phyloP scores from a whole-genome alignment of 305 asterid species.

The Ilex paraguariensis region DNA sequence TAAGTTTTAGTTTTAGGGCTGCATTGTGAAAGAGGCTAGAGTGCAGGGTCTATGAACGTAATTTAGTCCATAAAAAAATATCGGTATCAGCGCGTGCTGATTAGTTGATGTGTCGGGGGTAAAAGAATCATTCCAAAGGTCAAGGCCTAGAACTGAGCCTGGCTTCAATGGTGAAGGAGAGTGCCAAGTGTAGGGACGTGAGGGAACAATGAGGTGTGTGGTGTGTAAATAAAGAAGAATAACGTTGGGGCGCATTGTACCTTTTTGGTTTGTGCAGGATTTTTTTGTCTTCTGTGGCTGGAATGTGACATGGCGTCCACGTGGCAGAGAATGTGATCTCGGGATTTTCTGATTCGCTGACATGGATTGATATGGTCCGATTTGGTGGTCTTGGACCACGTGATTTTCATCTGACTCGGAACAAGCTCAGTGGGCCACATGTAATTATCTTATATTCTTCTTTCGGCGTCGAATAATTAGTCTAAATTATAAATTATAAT shows the following conservation, averaged over 20 bases:
- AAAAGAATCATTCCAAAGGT: constrained; percentile 25
- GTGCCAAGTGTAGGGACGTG: constrained; percentile 37
- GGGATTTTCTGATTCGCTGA: constrained; percentile 12
- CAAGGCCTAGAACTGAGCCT: too few species aligned
- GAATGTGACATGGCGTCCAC: constrained; percentile 19
- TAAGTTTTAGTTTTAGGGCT: too few species aligned
- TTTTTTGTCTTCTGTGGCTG: constrained; percentile 10
- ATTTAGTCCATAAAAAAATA: too few species aligned
- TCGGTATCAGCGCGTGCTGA: too few species aligned
- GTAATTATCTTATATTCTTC: too few species aligned
- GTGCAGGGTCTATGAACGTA: too few species aligned
- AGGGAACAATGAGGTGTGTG: constrained; percentile 3
- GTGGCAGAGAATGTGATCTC: constrained; percentile 1
- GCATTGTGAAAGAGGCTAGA: too few species aligned
- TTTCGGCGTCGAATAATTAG: too few species aligned
- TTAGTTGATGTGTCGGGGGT: constrained; percentile 11
- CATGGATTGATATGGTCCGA: constrained; percentile 16
- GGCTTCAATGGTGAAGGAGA: constrained; percentile 30
- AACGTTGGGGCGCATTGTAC: constrained; percentile 5
- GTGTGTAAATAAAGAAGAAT: not conserved
- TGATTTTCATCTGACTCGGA: constrained; percentile 17
- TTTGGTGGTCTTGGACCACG: constrained; percentile 13
- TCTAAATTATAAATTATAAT: too few species aligned
- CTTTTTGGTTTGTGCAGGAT: constrained; percentile 34
- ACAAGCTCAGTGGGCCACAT: too few species aligned